Evolutionary conservation across 768 basidiomycete genomes (phyloP).

Genomic region (Boletus subcaerulescens): DNA sequence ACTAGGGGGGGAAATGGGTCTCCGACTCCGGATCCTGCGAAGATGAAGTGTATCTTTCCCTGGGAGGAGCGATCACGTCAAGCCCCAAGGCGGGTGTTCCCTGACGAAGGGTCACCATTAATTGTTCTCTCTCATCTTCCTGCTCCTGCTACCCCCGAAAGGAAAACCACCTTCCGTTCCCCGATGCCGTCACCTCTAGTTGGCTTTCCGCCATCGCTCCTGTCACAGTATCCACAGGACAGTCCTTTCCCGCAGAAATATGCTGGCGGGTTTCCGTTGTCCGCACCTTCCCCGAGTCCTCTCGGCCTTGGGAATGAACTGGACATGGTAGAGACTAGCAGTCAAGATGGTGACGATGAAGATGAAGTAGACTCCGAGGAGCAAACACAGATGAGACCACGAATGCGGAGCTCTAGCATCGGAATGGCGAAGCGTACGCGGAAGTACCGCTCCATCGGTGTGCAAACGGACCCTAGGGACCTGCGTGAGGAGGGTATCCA

Average conservation of each 20-base stretch:
- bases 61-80: conserved; percentile 83
- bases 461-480: conserved; percentile 64
- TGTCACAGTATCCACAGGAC: conserved; percentile 86
- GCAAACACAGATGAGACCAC: conserved; percentile 28
- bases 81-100: conserved; percentile 71
- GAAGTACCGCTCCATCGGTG: conserved; percentile 62
- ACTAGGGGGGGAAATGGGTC: conserved; percentile 40
- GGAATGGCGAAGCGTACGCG: conserved; percentile 17
- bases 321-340: conserved; percentile 60
- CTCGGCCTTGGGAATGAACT: conserved; percentile 24
- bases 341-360: conserved; percentile 81
- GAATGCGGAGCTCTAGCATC: conserved; percentile 36
- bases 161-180: conserved; percentile 13
- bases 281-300: conserved; percentile 39
- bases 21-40: conserved; percentile 64
- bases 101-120: conserved; percentile 55
- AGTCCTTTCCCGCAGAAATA: conserved; percentile 75
- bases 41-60: conserved; percentile 84
- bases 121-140: conserved; percentile 32
- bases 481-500: conserved; percentile 59
- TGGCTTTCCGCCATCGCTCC: conserved; percentile 56
- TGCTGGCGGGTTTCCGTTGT: conserved; percentile 55
- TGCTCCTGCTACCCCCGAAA: conserved; percentile 30
- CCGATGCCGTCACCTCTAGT: conserved; percentile 33
- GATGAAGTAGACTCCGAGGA: conserved; percentile 65